Evolutionary conservation across 768 basidiomycete genomes (phyloP).

Genomic region (Macrolepiota dolichaula): DNA sequence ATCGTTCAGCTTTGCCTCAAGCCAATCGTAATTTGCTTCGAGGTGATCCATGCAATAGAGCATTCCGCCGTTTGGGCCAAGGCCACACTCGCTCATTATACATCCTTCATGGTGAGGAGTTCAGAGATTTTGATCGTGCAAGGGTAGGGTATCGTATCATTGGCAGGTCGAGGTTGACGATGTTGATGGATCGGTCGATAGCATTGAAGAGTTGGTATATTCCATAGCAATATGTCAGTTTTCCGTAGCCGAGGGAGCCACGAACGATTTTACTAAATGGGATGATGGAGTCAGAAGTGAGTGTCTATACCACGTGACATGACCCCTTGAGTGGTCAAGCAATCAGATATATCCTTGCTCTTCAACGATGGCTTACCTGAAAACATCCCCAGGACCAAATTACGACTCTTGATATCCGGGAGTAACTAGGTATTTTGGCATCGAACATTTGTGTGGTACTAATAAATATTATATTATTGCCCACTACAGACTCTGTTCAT

Average conservation of each 20-base stretch:
- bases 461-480: no score
- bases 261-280: constrained; percentile 88
- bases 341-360: no score
- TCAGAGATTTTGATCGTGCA: constrained; percentile 83
- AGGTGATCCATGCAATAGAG: constrained; percentile 96
- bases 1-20: constrained; percentile 65
- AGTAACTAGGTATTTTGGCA: no score
- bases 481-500: no score
- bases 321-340: no score
- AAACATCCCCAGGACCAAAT: no score
- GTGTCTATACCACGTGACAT: no score
- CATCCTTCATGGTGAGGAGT: constrained; percentile 84
- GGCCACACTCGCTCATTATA: constrained; percentile 76
- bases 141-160: constrained; percentile 86
- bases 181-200: no score
- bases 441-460: no score
- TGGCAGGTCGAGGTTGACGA: constrained; percentile 98
- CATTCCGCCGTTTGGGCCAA: constrained; percentile 97
- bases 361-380: no score
- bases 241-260: constrained; percentile 83
- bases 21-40: constrained; percentile 91
- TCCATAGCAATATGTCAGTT: constrained; percentile 86
- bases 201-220: constrained; percentile 89
- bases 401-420: no score
- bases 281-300: constrained; percentile 45